phyloP scores from a whole-genome alignment of 2,329 filamentous ascomycete genomes.

The Sporothrix brasiliensis region DNA sequence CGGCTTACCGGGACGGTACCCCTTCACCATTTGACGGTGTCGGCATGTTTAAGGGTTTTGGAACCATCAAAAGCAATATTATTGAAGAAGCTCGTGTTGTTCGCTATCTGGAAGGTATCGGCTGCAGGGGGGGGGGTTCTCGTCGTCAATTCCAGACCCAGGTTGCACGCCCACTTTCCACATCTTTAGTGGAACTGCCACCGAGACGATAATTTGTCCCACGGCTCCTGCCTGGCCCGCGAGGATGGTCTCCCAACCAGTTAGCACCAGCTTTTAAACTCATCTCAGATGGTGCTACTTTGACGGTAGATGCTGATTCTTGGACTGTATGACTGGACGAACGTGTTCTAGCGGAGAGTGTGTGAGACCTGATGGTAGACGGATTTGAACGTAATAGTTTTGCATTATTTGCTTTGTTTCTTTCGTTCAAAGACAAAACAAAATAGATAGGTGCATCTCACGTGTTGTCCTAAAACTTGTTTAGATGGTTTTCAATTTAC shows the following conservation, averaged over 20 bases:
- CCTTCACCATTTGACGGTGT: neutral
- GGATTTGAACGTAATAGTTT: no score
- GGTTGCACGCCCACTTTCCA: neutral
- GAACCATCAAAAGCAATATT: neutral
- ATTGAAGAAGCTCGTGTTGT: neutral
- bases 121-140: neutral
- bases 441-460: no score
- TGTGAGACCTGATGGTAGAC: no score
- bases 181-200: neutral
- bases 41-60: neutral
- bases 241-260: neutral
- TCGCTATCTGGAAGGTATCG: conserved; percentile 7
- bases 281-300: neutral
- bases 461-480: no score
- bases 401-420: no score
- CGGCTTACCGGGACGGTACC: neutral
- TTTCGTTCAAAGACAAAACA: no score
- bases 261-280: neutral
- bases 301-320: neutral
- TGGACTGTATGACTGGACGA: neutral
- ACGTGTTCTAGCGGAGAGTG: no score
- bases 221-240: conserved; percentile 3
- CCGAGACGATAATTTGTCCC: neutral
- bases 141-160: neutral
- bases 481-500: neutral